Conservation (phyloP, 108 stramenopile species). For the Conticribra weissflogii region DNA sequence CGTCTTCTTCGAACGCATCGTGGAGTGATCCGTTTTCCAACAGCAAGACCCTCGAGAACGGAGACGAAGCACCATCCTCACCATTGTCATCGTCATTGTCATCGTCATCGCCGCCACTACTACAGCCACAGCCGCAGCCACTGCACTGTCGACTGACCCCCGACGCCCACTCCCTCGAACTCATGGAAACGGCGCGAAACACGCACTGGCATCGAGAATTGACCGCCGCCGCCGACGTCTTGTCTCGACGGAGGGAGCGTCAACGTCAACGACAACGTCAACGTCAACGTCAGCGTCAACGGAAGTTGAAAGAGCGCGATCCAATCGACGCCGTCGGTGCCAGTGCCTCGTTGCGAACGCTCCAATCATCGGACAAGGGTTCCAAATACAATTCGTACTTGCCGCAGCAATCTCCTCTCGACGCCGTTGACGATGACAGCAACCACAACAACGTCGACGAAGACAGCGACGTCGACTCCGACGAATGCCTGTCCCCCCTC, state of each 20-base stretch:
- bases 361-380: too few relatives aligned
- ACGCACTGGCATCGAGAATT: conserved; percentile 12
- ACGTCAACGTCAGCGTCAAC: too few relatives aligned
- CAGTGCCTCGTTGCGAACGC: too few relatives aligned
- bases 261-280: background rate
- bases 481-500: conserved; percentile 26
- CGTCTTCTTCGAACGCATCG: too few relatives aligned
- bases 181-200: background rate
- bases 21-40: too few relatives aligned
- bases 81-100: background rate
- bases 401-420: too few relatives aligned
- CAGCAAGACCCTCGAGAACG: too few relatives aligned
- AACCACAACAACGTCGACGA: background rate
- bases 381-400: too few relatives aligned
- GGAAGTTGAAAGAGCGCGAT: background rate
- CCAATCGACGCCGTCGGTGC: conserved; percentile 1
- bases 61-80: too few relatives aligned
- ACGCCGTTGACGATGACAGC: background rate
- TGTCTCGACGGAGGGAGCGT: background rate
- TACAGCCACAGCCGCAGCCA: background rate
- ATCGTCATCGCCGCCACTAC: background rate
- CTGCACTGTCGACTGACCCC: background rate
- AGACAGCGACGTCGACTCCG: background rate
- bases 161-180: conserved; percentile 3
- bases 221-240: conserved; percentile 1